Evolutionary conservation across 1,139 yeast species (phyloP).

Genomic region (Hansenula sp.): DNA sequence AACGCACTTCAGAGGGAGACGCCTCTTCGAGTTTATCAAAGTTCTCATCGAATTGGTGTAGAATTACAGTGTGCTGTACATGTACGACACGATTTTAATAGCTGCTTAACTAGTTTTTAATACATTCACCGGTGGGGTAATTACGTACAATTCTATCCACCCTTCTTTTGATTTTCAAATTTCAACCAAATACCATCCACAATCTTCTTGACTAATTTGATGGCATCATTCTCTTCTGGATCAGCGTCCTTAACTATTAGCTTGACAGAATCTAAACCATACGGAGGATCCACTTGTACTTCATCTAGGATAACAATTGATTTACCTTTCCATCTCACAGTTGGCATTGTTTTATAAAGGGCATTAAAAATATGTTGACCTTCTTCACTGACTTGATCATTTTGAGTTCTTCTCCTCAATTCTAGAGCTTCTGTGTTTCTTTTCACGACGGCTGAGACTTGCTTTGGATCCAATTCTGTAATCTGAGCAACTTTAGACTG

Average conservation of each 20-base stretch:
- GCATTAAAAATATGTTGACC: slow-evolving; percentile 47
- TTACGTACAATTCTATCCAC: slow-evolving; percentile 35
- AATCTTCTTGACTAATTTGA: slow-evolving; percentile 46
- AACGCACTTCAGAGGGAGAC: slow-evolving; percentile 46
- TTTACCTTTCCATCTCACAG: slow-evolving; percentile 44
- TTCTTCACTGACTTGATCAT: slow-evolving; percentile 38
- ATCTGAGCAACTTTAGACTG: slow-evolving; percentile 22
- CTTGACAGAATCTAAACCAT: slow-evolving; percentile 31
- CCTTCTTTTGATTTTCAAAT: slow-evolving; percentile 47
- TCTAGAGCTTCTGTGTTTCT: slow-evolving; percentile 18
- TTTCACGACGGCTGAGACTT: slow-evolving; percentile 18
- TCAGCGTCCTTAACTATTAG: slow-evolving; percentile 11
- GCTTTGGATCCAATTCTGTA: slow-evolving; percentile 13
- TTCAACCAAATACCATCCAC: slow-evolving; percentile 56
- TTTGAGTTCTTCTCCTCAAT: slow-evolving; percentile 23
- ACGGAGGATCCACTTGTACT: slow-evolving; percentile 48
- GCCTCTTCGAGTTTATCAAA: slow-evolving; percentile 38
- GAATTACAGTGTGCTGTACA: too few relatives aligned
- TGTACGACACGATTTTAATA: too few relatives aligned
- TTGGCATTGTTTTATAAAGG: slow-evolving; percentile 46
- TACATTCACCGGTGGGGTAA: background rate
- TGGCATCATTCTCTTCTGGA: slow-evolving; percentile 34
- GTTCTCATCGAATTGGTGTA: background rate
- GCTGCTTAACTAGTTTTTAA: too few relatives aligned
- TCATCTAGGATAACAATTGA: slow-evolving; percentile 51